A percentile compares a stretch with the other conserved stretches of the same genome.
phyloP scores from a whole-genome alignment of 495 filamentous ascomycete genomes.

The Arthonia radiata region DNA sequence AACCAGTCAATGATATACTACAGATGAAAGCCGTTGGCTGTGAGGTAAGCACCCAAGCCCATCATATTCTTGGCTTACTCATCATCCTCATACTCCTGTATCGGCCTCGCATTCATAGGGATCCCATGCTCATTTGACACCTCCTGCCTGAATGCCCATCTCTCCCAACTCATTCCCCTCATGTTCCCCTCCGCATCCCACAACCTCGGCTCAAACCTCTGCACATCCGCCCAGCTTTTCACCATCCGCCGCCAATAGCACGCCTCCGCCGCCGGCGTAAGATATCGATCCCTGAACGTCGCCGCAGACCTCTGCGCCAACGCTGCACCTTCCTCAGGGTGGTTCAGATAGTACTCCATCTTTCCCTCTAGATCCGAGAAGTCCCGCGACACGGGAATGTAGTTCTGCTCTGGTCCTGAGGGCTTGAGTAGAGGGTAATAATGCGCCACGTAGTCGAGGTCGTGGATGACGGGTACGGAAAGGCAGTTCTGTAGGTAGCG shows the following conservation, averaged over 20 bases:
- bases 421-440: conserved; percentile 16
- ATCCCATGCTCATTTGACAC: too few species aligned
- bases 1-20: too few species aligned
- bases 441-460: conserved; percentile 20
- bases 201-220: too few species aligned
- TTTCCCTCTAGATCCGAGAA: conserved; percentile 27
- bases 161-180: too few species aligned
- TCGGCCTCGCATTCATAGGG: too few species aligned
- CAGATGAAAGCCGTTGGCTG: too few species aligned
- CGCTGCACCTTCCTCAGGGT: conserved; percentile 22
- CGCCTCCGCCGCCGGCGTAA: conserved; percentile 32
- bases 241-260: conserved; percentile 36
- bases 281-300: conserved; percentile 31
- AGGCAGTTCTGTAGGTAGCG: conserved; percentile 36
- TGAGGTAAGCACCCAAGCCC: too few species aligned
- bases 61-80: too few species aligned
- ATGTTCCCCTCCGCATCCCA: too few species aligned
- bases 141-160: too few species aligned
- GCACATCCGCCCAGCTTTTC: conserved; percentile 19
- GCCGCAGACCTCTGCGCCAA: conserved; percentile 29
- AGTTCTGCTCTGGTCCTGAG: conserved; percentile 31
- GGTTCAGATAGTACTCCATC: conserved; percentile 23
- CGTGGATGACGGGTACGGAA: conserved; percentile 27
- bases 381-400: conserved; percentile 27
- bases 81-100: too few species aligned